phyloP scores from a whole-genome alignment of 2,329 filamentous ascomycete genomes.

The Ophioceras dolichostomum region DNA sequence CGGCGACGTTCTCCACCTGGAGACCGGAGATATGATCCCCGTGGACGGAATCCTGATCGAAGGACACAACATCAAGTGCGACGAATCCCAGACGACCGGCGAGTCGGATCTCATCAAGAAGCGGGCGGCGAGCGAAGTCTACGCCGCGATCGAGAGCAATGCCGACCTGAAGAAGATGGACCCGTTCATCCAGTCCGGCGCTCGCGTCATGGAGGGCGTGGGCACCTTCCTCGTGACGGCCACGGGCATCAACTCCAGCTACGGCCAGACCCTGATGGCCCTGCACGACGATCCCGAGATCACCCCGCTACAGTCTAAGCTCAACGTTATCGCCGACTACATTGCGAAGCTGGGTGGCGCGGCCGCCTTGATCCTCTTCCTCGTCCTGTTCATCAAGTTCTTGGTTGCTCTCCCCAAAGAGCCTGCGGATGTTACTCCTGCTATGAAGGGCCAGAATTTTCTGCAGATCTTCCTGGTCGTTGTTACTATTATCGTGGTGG shows the following conservation, averaged over 20 bases:
- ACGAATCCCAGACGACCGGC: constrained; percentile 66
- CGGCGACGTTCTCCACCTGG: constrained; percentile 60
- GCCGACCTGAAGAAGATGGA: constrained; percentile 61
- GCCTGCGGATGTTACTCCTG: constrained; percentile 37
- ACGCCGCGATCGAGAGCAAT: constrained; percentile 47
- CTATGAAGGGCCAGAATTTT: constrained; percentile 67
- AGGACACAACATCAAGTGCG: constrained; percentile 54
- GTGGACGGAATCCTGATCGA: constrained; percentile 60
- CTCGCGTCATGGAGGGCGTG: constrained; percentile 65
- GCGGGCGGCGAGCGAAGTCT: constrained; percentile 44
- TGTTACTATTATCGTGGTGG: constrained; percentile 69
- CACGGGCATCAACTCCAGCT: constrained; percentile 60
- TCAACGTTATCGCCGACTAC: constrained; percentile 63
- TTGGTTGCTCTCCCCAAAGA: constrained; percentile 50
- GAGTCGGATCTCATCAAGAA: constrained; percentile 66
- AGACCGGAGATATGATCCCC: constrained; percentile 62
- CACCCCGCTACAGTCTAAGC: constrained; percentile 64
- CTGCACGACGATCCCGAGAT: constrained; percentile 63
- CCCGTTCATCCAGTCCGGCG: constrained; percentile 75
- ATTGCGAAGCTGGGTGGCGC: constrained; percentile 68
- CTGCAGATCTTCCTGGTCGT: constrained; percentile 67
- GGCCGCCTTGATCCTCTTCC: constrained; percentile 68
- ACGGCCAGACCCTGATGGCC: constrained; percentile 64
- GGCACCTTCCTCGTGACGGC: constrained; percentile 65
- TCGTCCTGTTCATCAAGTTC: constrained; percentile 79